These are phyloP conservation scores for Ophiostoma ulmi DNA, from an alignment of 2,329 filamentous ascomycete species.

Conservation along the genomic window DNA sequence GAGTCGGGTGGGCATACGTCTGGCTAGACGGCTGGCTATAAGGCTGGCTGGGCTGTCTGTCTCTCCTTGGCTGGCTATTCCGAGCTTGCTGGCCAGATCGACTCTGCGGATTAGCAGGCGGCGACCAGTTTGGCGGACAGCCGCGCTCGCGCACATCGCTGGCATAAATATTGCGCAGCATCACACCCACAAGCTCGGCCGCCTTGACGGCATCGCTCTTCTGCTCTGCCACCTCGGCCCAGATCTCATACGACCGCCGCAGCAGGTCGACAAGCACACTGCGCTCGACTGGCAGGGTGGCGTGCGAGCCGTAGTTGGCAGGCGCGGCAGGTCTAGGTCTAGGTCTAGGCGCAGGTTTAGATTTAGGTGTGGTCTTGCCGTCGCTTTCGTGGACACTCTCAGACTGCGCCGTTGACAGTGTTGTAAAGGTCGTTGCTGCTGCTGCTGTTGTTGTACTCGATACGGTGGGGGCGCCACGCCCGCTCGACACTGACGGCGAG, in stretches of 20 bases:
- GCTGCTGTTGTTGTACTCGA: constrained; percentile 31
- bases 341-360: background rate
- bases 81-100: background rate
- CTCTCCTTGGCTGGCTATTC: background rate
- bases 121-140: constrained; percentile 16
- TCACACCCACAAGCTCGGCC: constrained; percentile 41
- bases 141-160: constrained; percentile 16
- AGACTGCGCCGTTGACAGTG: background rate
- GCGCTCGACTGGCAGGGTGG: constrained; percentile 27
- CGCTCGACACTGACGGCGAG: background rate
- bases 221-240: constrained; percentile 39
- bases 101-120: background rate
- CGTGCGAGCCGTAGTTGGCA: constrained; percentile 31
- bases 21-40: background rate
- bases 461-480: background rate
- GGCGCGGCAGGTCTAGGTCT: background rate
- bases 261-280: constrained; percentile 40
- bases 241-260: constrained; percentile 41
- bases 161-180: constrained; percentile 31
- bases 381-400: too few species aligned
- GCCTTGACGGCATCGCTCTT: constrained; percentile 44
- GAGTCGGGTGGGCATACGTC: background rate
- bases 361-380: background rate
- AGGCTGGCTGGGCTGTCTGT: background rate
- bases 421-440: background rate